Evolutionary conservation across 2,329 filamentous ascomycete species (phyloP), one percentile per base, ranked within the genome.

Genomic region (Metarhizium guizhouense): DNA sequence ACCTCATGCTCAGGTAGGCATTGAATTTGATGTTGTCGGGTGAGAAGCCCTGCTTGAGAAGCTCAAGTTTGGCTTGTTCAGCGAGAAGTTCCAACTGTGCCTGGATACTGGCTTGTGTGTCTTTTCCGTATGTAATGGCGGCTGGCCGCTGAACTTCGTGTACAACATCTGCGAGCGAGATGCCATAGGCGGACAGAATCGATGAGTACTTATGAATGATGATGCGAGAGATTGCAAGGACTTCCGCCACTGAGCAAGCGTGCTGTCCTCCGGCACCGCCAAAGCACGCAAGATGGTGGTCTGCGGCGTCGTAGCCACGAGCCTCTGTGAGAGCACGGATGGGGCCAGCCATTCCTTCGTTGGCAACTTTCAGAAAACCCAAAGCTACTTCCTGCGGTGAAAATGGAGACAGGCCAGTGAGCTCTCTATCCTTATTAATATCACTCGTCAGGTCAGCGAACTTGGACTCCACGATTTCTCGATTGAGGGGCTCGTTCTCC

Each of bases 131-230:
- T 0, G 62, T 65, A 0, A 70, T 64, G 4, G 69, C 65, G 0
- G 66, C 67, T 10, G 73, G 74, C n/a, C 69, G 67, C 34, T 70
- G 68, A 29, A 63, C 63, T 59, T 76, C 73, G 3, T 71, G 68
- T 3, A 76, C 73, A 0, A 76, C 68, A 25, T 76, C 72, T 4
- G 74, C 74, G 2, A 76, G 61, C 0, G 74, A 70, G 61, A 76
- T 74, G 0, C 74, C 74, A 36, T 76, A 77, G 0, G 74, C 75
- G 0, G 74, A 76, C 0, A 77, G 58, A 16, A 77, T 72, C 8
- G 69, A 73, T 0, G 74, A 76, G 58, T 74, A 75, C 42, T 69
- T 68, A 40, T 74, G 74, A 25, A 77, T 69, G 36, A 76, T 66
- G 54, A 73, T 68, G 2, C 69, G 65, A 13, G 65, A 65, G 54